Evolutionary conservation across 805 yeast species (phyloP).

Genomic region (Wickerhamomyces mucosus): DNA sequence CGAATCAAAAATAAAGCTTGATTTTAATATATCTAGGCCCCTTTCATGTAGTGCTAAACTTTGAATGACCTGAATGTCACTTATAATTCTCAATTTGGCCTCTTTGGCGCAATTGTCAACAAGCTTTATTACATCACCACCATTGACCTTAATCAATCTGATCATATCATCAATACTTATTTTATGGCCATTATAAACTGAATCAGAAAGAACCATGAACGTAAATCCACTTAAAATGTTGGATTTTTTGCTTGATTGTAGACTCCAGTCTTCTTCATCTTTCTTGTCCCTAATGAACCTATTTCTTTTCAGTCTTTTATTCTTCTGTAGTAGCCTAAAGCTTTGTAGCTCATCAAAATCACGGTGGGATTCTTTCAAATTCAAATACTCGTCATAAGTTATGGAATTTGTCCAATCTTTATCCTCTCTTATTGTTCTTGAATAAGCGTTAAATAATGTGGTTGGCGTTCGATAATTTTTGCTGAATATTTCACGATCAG

Average conservation of each 20-base stretch:
- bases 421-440: slow-evolving; percentile 58
- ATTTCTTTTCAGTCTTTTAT: slow-evolving; percentile 14
- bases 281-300: slow-evolving; percentile 8
- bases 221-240: slow-evolving; percentile 33
- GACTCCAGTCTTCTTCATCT: slow-evolving; percentile 18
- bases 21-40: slow-evolving; percentile 54
- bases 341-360: slow-evolving; percentile 13
- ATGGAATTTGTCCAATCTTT: slow-evolving; percentile 49
- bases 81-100: slow-evolving; percentile 23
- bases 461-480: slow-evolving; percentile 50
- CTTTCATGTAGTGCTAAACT: slow-evolving; percentile 27
- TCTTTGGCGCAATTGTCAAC: slow-evolving; percentile 20
- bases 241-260: slow-evolving; percentile 16
- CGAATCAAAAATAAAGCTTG: slow-evolving; percentile 70
- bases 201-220: slow-evolving; percentile 50
- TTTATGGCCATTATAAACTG: slow-evolving; percentile 17
- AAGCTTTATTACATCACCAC: slow-evolving; percentile 35
- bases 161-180: slow-evolving; percentile 27
- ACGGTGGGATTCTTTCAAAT: slow-evolving; percentile 20
- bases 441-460: slow-evolving; percentile 71
- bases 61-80: slow-evolving; percentile 30
- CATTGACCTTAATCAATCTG: slow-evolving; percentile 32
- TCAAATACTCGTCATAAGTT: slow-evolving; percentile 43
- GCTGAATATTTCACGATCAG: slow-evolving; percentile 36
- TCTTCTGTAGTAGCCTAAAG: slow-evolving; percentile 19